Conservation (phyloP, 1,284 basidiomycete genomes). For the Trametes polyzona region DNA sequence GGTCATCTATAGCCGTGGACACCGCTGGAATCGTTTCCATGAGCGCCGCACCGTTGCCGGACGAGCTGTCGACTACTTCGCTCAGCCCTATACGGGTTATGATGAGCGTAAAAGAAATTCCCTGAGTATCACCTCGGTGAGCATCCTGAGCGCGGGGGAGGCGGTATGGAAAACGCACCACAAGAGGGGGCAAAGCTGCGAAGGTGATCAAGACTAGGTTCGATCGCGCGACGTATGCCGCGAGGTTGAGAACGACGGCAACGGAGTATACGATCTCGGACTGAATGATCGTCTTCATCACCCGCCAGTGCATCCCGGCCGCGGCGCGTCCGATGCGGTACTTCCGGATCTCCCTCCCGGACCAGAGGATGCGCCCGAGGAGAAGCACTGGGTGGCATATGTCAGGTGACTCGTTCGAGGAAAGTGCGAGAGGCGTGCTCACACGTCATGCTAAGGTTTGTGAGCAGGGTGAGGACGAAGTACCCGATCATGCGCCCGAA, state of each 20-base stretch:
- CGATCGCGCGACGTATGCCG: not conserved
- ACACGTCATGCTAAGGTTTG: not conserved
- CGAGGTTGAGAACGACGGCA: not conserved
- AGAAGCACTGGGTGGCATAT: not conserved
- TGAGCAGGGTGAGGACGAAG: not conserved
- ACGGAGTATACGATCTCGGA: not conserved
- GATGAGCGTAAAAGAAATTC: constrained; percentile 2
- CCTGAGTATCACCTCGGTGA: not conserved
- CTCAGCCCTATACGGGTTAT: not conserved
- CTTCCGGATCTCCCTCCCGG: not conserved
- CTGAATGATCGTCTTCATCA: constrained; percentile 1
- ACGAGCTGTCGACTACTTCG: not conserved
- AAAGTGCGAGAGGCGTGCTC: too few relatives aligned
- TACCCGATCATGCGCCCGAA: not conserved
- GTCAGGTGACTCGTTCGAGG: not conserved
- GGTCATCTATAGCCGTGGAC: not conserved
- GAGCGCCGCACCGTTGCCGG: not conserved
- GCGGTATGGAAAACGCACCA: not conserved
- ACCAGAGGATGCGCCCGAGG: not conserved
- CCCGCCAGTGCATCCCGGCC: not conserved
- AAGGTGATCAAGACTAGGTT: not conserved
- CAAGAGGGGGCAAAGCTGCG: not conserved
- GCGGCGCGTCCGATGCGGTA: not conserved
- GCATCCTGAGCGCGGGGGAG: too few relatives aligned
- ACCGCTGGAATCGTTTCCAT: not conserved